Base-by-base conservation (phyloP, 2,329 filamentous ascomycete genomes). In the Ceratocystis cubensis region DNA sequence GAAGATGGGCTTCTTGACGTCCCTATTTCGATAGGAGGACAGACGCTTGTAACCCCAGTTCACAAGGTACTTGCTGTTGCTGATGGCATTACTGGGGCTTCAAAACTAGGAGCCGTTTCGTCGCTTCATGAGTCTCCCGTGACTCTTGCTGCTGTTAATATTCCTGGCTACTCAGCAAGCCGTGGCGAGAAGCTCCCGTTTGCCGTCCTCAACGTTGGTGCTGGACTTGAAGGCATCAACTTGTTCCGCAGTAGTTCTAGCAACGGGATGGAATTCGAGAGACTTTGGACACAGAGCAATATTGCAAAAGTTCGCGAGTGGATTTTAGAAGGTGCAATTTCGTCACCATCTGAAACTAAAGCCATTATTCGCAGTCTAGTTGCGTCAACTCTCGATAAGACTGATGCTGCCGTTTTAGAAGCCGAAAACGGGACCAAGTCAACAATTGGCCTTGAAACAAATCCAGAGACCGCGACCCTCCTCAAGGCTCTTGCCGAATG, bases 31-130 rank as follows among this genome's bases (percentile, higher is more conserved):
- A 25, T 66, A 33, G 33, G 22, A n/a, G 48, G 48, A 17, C 46
- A 66, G 20, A 63, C 64, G 10, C 8, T 68, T 15, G 30, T 65
- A 8, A 91, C 90, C 57, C 92, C 93, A 0, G 91, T 96, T 0
- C 93, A 97, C 73, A 89, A 87, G 73, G 84, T 87, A 0, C 76
- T 96, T 17, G 71, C 96, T 8, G 82, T 96, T 7, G 86, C 85
- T 0, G 82, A 89, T 62, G 91, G 90, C 0, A 76, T 96, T 1
- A 77, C 83, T 65, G 90, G 88, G 6, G 84, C 88, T 0, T 79
- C 86, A 4, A 78, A 81, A 1, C 70, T 83, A 5, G 74, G 81
- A 5, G 72, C 77, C 7, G 72, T 82, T 61, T 75, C 78, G 20
- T 69, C 78, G 45, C 61, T 76, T 1, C 73, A 76, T 68, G 73